Evolutionary conservation across 306 rosid genomes (phyloP).

Genomic region (Castanea sativa): DNA sequence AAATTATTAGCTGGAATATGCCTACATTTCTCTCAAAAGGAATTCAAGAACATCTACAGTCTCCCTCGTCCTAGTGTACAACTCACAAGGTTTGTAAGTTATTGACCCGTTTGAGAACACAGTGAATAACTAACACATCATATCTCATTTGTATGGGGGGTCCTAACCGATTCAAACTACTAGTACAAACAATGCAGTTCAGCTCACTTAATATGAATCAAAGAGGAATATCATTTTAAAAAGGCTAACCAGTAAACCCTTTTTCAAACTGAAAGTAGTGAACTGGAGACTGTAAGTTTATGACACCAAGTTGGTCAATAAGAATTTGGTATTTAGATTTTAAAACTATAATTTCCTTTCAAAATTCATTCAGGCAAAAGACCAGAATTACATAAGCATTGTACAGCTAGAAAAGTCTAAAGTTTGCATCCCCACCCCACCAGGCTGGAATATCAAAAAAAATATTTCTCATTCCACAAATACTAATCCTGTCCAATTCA

Average conservation of each 20-base stretch:
- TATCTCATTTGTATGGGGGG: not conserved
- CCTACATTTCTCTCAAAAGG: not conserved
- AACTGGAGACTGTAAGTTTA: not conserved
- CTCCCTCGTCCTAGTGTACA: not conserved
- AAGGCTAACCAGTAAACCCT: not conserved
- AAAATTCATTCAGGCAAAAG: not conserved
- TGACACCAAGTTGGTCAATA: not conserved
- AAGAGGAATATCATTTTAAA: not conserved
- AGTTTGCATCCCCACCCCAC: not conserved
- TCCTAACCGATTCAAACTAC: not conserved
- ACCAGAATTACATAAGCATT: not conserved
- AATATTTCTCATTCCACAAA: not conserved
- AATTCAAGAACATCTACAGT: not conserved
- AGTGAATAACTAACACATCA: not conserved
- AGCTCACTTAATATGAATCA: not conserved
- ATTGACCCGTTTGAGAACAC: not conserved
- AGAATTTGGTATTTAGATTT: not conserved
- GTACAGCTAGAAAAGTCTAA: not conserved
- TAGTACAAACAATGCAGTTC: not conserved
- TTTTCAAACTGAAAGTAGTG: not conserved
- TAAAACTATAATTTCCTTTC: not conserved
- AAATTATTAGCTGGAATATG: not conserved
- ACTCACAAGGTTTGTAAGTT: not conserved
- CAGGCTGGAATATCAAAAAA: not conserved
- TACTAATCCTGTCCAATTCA: not conserved